Percentiles rank a stretch among this genome's conserved stretches.
These are phyloP conservation scores for Colletotrichum gigasporum DNA, from an alignment of 2,329 filamentous ascomycete species.

Conservation along the genomic window DNA sequence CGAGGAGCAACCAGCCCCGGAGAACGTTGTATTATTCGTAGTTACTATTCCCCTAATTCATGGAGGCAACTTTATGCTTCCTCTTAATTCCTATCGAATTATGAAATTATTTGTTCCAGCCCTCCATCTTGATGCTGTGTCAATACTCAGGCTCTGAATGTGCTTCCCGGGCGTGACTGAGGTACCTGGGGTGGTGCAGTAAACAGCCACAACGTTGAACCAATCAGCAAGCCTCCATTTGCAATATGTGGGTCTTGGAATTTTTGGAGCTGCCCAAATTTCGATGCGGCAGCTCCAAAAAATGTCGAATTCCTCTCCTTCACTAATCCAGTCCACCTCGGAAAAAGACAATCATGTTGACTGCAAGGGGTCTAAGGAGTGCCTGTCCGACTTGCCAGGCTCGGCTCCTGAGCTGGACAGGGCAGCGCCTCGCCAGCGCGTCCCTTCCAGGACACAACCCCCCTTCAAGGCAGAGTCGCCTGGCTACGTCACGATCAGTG, in stretches of 20 bases:
- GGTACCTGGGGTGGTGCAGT: too few relatives aligned
- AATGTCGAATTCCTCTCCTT: neutral
- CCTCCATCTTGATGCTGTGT: too few relatives aligned
- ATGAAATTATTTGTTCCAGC: too few relatives aligned
- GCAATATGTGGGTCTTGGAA: conserved; percentile 12
- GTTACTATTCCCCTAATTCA: too few relatives aligned
- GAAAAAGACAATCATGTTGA: conserved; percentile 19
- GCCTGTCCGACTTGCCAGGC: conserved; percentile 28
- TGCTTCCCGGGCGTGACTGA: too few relatives aligned
- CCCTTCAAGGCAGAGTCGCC: neutral
- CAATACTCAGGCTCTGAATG: too few relatives aligned
- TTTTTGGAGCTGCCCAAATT: conserved; percentile 10
- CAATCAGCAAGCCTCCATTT: conserved; percentile 16
- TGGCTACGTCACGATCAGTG: conserved; percentile 5
- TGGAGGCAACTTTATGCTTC: too few relatives aligned
- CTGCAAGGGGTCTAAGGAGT: conserved; percentile 26
- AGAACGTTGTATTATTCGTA: too few relatives aligned
- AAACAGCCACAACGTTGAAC: too few relatives aligned
- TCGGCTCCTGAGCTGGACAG: conserved; percentile 8
- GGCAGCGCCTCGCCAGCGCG: neutral
- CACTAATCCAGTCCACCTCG: neutral
- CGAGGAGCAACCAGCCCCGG: too few relatives aligned
- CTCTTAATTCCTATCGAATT: too few relatives aligned
- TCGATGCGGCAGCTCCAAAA: conserved; percentile 17
- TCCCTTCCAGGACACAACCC: neutral